Percentiles rank a stretch among this genome's conserved stretches.
Evolutionary conservation across 2,329 filamentous ascomycete genomes (phyloP).

Genomic region (Diaporthe batatas): DNA sequence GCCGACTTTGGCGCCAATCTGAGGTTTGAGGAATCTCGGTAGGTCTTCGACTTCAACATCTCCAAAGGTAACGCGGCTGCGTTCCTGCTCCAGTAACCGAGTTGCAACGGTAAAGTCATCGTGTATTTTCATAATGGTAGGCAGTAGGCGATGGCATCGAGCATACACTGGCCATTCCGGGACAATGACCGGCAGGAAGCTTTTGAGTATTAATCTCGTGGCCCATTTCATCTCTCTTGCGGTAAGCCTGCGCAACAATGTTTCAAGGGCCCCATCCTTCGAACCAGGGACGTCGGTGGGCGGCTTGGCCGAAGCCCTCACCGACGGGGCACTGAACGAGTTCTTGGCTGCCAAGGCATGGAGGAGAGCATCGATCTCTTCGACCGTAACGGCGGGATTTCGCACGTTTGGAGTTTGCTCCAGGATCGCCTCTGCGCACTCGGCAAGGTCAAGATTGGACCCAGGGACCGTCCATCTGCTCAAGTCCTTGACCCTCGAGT

Average conservation of each 20-base stretch:
- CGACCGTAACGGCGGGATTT: constrained; percentile 67
- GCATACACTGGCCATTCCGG: constrained; percentile 68
- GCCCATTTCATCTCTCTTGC: constrained; percentile 89
- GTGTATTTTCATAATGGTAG: constrained; percentile 77
- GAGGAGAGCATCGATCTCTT: constrained; percentile 78
- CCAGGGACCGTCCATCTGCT: constrained; percentile 71
- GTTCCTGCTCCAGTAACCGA: constrained; percentile 60
- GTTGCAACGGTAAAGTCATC: constrained; percentile 75
- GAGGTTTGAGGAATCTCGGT: constrained; percentile 61
- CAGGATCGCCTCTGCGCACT: constrained; percentile 77
- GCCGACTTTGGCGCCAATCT: constrained; percentile 73
- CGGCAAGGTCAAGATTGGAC: constrained; percentile 74
- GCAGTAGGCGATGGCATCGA: constrained; percentile 77
- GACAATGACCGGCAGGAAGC: constrained; percentile 76
- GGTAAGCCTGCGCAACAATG: constrained; percentile 70
- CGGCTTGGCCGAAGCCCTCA: constrained; percentile 58
- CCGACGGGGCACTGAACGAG: constrained; percentile 76
- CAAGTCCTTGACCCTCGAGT: constrained; percentile 72
- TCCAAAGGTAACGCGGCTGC: constrained; percentile 46
- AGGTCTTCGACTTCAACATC: constrained; percentile 44
- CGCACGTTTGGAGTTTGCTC: constrained; percentile 64
- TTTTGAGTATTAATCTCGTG: constrained; percentile 82
- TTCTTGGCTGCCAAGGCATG: constrained; percentile 76
- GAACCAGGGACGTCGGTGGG: constrained; percentile 41
- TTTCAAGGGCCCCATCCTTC: constrained; percentile 61